Base-by-base conservation (phyloP, 805 yeast species). In the Barnettozyma californica region DNA sequence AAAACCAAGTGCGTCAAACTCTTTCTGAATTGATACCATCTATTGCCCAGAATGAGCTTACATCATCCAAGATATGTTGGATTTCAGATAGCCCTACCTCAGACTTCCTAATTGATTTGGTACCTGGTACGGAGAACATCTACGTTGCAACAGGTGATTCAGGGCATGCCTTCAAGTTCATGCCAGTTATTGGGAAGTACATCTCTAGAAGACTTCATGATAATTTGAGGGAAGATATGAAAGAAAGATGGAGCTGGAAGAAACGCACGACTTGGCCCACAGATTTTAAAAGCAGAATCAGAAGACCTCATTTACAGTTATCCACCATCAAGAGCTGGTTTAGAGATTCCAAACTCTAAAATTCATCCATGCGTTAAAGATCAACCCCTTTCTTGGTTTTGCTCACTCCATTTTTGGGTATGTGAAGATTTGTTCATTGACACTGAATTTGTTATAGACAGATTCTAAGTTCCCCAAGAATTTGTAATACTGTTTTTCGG, bases 131-230 rank as follows among this genome's bases (percentile, higher is more conserved):
- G 16, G 38, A 47, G 0, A 66, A 65, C 25, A 59, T 71, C 1
- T 65, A 51, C 44, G 69, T 75, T n/a, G 77, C 76, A 0, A 63
- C 74, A 10, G 80, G 80, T 16, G 78, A 74, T 54, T 68, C 77
- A 4, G 76, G 78, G 9, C 78, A 74, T 56, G 76, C 67, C 5
- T 74, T 68, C 59, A 75, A 74, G 55, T 70, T 70, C 41, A 53
- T 75, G 47, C 80, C 80, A 14, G 69, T 64, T 39, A 71, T 75
- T 75, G 25, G 25, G 25, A 23, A 23, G 25, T 23, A 74, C 51
- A 71, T 74, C 16, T 46, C 50, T 3, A 59, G 57, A n/a, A 64
- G 57, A 31, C 40, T 71, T 26, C 68, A 68, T 36, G 66, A 63
- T 8, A 54, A 51, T 1, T 50, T 71, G 41, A 55, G 53, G 13